phyloP scores from a whole-genome alignment of 768 basidiomycete species.

The Termitomyces sp. region DNA sequence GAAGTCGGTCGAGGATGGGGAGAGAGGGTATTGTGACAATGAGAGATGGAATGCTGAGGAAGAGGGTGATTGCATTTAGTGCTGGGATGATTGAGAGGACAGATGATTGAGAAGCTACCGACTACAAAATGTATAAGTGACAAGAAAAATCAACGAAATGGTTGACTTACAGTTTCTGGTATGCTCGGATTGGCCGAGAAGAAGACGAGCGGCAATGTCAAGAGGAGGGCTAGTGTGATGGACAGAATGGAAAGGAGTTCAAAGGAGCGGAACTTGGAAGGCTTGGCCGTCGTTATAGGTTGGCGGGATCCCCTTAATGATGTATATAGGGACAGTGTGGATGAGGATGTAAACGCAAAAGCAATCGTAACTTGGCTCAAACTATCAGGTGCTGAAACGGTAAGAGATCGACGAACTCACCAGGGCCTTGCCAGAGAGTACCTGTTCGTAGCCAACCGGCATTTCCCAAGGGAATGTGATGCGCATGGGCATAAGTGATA shows the following conservation, averaged over 20 bases:
- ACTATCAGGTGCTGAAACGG: not conserved
- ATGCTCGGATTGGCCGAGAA: slow-evolving; percentile 41
- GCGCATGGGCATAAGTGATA: slow-evolving; percentile 45
- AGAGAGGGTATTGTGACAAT: slow-evolving; percentile 51
- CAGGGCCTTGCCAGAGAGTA: slow-evolving; percentile 57
- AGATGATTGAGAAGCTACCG: slow-evolving; percentile 1
- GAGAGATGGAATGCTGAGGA: slow-evolving; percentile 55
- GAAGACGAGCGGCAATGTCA: slow-evolving; percentile 56
- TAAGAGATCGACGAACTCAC: slow-evolving; percentile 33
- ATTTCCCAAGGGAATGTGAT: slow-evolving; percentile 34
- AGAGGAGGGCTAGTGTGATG: slow-evolving; percentile 38
- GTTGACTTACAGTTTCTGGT: slow-evolving; percentile 30
- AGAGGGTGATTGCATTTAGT: slow-evolving; percentile 47
- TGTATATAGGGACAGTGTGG: slow-evolving; percentile 62
- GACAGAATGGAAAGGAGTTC: slow-evolving; percentile 49
- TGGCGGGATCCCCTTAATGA: slow-evolving; percentile 44
- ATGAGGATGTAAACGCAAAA: slow-evolving; percentile 62
- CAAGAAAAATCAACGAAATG: not conserved
- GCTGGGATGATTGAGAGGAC: slow-evolving; percentile 32
- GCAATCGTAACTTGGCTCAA: slow-evolving; percentile 43
- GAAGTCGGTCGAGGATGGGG: slow-evolving; percentile 39
- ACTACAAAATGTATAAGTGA: slow-evolving; percentile 4
- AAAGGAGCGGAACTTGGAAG: slow-evolving; percentile 51
- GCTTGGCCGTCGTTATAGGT: slow-evolving; percentile 36
- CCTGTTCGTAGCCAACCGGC: slow-evolving; percentile 37